Base-by-base conservation (phyloP, 129 eudicot genomes). In the Scalesia atractyloides region DNA sequence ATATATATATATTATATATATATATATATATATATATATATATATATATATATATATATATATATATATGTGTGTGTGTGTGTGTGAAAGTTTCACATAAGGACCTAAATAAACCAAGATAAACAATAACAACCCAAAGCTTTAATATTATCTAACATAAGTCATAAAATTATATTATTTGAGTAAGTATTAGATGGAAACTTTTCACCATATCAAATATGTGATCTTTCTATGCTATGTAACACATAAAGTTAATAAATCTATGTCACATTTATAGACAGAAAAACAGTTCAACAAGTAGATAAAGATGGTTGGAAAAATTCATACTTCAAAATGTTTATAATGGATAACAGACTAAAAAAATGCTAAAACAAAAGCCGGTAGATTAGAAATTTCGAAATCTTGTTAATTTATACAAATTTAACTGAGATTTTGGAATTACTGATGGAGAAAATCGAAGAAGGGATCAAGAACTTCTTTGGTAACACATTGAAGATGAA, bases 401-500 rank as follows among this genome's bases (percentile, higher is more conserved):
- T 9, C 62, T 20, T 57, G 63, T 24, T 57, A 57, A 8, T 8
- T 57, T 57, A 15, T 57, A 20, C 63, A 57, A 3, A 12, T 57
- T 16, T 57, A 20, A 20, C 83, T 18, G 72, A 59, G 39, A 57
- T 89, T 68, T 81, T 89, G 47, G 44, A 43, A 24, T 73, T 43
- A 50, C 86, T 87, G 7, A 80, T 20, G 15, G 89, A 75, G 16
- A 26, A 60, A 36, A 39, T 86, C 64, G 69, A 68, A 20, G 72
- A 62, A 6, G 92, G 76, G 81, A 77, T 89, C 54, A 48, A 65
- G 69, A 65, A 58, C n/a, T n/a, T n/a, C n/a, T n/a, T n/a, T n/a
- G n/a, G n/a, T n/a, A n/a, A n/a, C n/a, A n/a, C n/a, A n/a, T 70
- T 83, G 24, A 73, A 75, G 39, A 84, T 66, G 73, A 84, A 84